These are phyloP conservation scores for Aphanocladium album DNA, from an alignment of 2,329 filamentous ascomycete genomes.

Conservation along the genomic window DNA sequence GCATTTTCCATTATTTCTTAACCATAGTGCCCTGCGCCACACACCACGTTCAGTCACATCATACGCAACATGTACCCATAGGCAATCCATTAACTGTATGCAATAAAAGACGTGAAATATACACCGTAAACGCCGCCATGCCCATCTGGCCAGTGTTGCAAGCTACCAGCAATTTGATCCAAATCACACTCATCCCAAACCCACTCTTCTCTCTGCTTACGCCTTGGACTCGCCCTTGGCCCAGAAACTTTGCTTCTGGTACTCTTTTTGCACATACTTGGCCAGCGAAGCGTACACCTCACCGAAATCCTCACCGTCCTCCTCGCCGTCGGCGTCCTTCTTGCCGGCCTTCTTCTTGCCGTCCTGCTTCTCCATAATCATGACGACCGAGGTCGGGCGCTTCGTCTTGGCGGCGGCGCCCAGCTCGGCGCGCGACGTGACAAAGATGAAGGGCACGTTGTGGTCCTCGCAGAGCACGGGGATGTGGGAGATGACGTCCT, in stretches of 20 bases:
- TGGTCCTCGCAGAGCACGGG: slow-evolving; percentile 98
- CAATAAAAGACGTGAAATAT: slow-evolving; percentile 10
- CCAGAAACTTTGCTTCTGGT: slow-evolving; percentile 51
- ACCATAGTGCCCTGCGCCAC: too few relatives aligned
- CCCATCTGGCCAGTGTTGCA: slow-evolving; percentile 23
- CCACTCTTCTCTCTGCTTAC: slow-evolving; percentile 21
- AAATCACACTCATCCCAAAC: slow-evolving; percentile 28
- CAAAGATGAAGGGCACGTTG: slow-evolving; percentile 94
- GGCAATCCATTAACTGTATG: slow-evolving; percentile 11
- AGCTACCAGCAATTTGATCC: slow-evolving; percentile 15
- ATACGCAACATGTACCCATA: not conserved
- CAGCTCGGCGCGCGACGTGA: slow-evolving; percentile 86
- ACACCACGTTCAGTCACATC: not conserved
- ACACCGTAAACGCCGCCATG: slow-evolving; percentile 27
- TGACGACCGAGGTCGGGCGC: slow-evolving; percentile 92
- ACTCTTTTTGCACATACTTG: slow-evolving; percentile 63
- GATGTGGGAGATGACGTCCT: slow-evolving; percentile 98
- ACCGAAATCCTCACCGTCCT: slow-evolving; percentile 53
- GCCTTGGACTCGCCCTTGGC: slow-evolving; percentile 34
- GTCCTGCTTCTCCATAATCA: slow-evolving; percentile 62
- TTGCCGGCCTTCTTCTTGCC: slow-evolving; percentile 40
- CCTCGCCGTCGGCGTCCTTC: slow-evolving; percentile 36
- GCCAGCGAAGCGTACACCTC: slow-evolving; percentile 61
- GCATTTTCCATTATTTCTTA: not conserved
- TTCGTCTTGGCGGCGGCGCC: slow-evolving; percentile 93